Base-by-base conservation (phyloP, 2,329 filamentous ascomycete species). In the Cadophora malorum region DNA sequence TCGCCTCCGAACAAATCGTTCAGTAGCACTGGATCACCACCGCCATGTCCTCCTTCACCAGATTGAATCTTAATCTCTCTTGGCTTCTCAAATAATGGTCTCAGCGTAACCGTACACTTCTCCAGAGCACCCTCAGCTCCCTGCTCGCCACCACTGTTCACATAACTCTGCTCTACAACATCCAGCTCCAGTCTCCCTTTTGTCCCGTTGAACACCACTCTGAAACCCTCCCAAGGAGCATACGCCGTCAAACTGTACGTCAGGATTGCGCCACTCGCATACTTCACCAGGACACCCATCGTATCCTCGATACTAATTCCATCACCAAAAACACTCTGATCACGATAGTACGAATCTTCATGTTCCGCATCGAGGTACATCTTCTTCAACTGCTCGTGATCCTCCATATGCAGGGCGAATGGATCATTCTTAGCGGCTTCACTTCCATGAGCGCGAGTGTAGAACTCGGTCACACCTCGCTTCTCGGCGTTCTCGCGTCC, bases 241-340 rank as follows among this genome's bases (percentile, higher is more conserved):
- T 89, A 90, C 0, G 87, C 87, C 0, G 84, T 86, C 12, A 87
- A 78, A 25, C 81, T 86, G 73, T 89, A 90, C 0, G 87, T 88
- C 75, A 89, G 77, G 31, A 86, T 83, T 0, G 85, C 86, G 2
- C 86, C 84, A 63, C 81, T 86, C 21, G 80, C 79, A 73, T 90
- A 90, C 62, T 83, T 79, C 25, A 89, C 84, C 56, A 90, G 79
- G 28, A 89, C 77, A 49, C 82, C 86, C 86, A 89, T 88, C 0
- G 86, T 89, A 72, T 90, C 88, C 75, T 90, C 87, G 67, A 89
- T 89, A 71, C 81, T 88, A 65, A 90, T 88, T 0, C 87, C 88
- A 68, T 90, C 87, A 0, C 85, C 81, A 64, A 90, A 89, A 0
- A 88, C 86, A 71, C 83, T 88, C 76, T 88, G 87, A 72, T 90